Evolutionary conservation across 2,329 filamentous ascomycete species (phyloP), one percentile per base, ranked within the genome.

Genomic region (Xylaria sp.): DNA sequence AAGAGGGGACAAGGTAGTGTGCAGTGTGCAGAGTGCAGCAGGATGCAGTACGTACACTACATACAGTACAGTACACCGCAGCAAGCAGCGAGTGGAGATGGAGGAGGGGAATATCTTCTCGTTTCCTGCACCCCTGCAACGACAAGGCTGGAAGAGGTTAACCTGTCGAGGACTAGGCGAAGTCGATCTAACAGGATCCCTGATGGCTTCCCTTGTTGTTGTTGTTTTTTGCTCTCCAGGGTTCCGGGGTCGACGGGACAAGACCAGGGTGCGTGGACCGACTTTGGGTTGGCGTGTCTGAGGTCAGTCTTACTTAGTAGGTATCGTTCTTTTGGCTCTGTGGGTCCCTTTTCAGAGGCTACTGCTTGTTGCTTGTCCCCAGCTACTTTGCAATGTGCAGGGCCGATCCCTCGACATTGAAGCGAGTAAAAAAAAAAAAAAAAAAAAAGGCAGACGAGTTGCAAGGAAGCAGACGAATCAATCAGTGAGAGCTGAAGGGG

Each of bases 341-440:
- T 66, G 71, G 68, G 72, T 61, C 70, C 67, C 72, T 70, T 63
- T 72, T 69, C 73, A 63, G 63, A 62, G 62, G 55, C 67, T 73
- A 71, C 72, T n/a, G 18, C 15, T 44, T 18, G 15, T 72, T 69
- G 67, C 74, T 73, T 72, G 68, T 72, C 72, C 69, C 69, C 41
- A 60, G 68, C 69, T 70, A 58, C 39, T 46, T 44, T 58, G 63
- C 63, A 65, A 37, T 37, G 37, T 78, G 75, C 77, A 77, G 74
- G 76, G 76, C 75, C 76, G 75, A 78, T 78, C 77, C 76, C 74
- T 76, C 73, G 69, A 75, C 69, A 67, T 63, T 63, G 67, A 69
- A 52, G 70, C 6, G 50, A 37, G 34, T 9, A 37, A 34, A 34
- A 2, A 34, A 34, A 34, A 37, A 34, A 34, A 2, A 34, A 34